Base-by-base conservation (phyloP, 345 rosid genomes). In the Populus tremula region DNA sequence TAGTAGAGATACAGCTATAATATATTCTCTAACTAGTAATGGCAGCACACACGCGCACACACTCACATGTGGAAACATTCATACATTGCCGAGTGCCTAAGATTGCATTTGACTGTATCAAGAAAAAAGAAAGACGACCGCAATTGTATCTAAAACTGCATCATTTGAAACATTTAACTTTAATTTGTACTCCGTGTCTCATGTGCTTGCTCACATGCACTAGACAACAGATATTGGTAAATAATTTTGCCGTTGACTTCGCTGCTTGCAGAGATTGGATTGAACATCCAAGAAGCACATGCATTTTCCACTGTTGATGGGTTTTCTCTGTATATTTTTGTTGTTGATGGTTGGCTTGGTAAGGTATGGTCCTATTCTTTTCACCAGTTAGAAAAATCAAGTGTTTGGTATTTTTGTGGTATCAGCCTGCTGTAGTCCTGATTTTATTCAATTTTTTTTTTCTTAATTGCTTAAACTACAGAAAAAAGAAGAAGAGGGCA, bases 251-350 rank as follows among this genome's bases (percentile, higher is more conserved):
- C 92, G 99, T 78, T 93, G 83, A 91, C 97, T 72, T 86, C 93
- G 69, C 77, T 93, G 77, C 94, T 96, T 77, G 94, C 93, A 72
- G 99, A 92, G 81, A 87, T 96, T 87, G 99, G 96, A 43, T 83
- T 96, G 82, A 90, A 91, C 82, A 96, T 96, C 79, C 91, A 91
- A 86, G 99, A 96, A 82, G 98, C 99, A 80, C 99, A 92, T 84
- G 99, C 94, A 25, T 93, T 96, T 85, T 93, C 98, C 50, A 96
- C 97, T 1, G 89, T 49, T 14, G 99, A 96, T 86, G 99, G 99
- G 77, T 96, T 83, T 88, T 96, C 98, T 74, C 85, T 93, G 39
- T 97, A 92, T 78, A 95, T 93, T 72, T 93, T 96, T 79, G 97
- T 96, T 75, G 99, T 96, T 88, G 94, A 92, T 80, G 99, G 99